A percentile compares a stretch with the other conserved stretches of the same genome.
Evolutionary conservation across 164 flowering plant genomes (phyloP).

Genomic region (Stephania yunnanensis): DNA sequence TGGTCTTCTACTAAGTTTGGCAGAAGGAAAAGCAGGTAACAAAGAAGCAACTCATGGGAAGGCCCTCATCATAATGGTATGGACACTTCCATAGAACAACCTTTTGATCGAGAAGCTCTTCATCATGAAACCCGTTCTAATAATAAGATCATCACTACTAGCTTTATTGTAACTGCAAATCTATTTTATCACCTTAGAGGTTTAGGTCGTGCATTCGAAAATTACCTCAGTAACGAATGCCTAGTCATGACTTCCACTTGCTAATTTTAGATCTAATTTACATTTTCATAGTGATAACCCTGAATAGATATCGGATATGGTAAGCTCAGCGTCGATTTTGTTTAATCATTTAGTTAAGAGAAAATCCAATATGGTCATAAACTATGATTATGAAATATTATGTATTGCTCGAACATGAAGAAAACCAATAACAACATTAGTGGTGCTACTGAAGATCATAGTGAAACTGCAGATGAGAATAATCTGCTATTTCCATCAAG

Average conservation of each 20-base stretch:
- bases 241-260: slow-evolving; percentile 25
- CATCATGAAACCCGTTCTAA: background rate
- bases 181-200: background rate
- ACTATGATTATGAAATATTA: too few species aligned
- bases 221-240: slow-evolving; percentile 25
- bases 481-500: too few species aligned
- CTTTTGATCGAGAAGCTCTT: background rate
- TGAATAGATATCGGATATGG: too few species aligned
- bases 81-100: slow-evolving; percentile 1
- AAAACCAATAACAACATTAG: too few species aligned
- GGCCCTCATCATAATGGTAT: slow-evolving; percentile 7
- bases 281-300: too few species aligned
- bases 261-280: background rate
- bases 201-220: slow-evolving; percentile 11
- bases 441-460: too few species aligned
- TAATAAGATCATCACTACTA: background rate
- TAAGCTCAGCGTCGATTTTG: too few species aligned
- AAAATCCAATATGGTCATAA: too few species aligned
- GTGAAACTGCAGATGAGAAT: too few species aligned
- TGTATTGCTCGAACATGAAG: too few species aligned
- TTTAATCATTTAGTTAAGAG: too few species aligned
- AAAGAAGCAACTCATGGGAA: slow-evolving; percentile 19
- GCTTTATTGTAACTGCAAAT: too few species aligned
- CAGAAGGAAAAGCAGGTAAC: slow-evolving; percentile 27
- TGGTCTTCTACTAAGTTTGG: slow-evolving; percentile 48